Base-by-base conservation (phyloP, 2,329 filamentous ascomycete species). In the Trichoderma pleuroti region DNA sequence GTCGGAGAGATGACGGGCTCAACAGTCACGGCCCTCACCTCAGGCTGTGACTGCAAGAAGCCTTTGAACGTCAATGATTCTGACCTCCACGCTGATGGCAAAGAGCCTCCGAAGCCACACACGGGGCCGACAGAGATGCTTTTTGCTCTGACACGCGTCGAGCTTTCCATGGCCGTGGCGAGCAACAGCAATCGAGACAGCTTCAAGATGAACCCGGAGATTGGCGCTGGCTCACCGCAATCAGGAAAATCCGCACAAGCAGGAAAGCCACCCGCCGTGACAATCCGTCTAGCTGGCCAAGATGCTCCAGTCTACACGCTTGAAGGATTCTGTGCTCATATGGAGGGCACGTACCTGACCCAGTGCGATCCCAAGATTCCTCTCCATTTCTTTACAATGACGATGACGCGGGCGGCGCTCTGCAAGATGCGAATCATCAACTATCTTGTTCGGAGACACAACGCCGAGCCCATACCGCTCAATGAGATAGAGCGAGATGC, bases 1-100 rank as follows among this genome's bases (percentile, higher is more conserved):
- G 86, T 92, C 46, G 86, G 89, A 70, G 91, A 93, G 77, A 86
- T 93, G 78, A 86, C 88, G 4, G 86, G 87, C 62, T 87, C 85
- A 21, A 83, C 84, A 39, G 85, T 89, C 68, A 88, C 86, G 5
- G 86, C 86, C 0, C 81, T 89, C 30, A 86, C 86, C 1, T 85
- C 81, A 42, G 82, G 82, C 11, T 83, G 83, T 11, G 87, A 89
- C 75, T 88, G 86, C 78, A 85, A 83, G 72, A 79, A 88, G 36
- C 88, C 87, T 2, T 82, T 89, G 64, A 90, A 90, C 74, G 84
- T 90, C 74, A 89, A 89, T 76, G 88, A 90, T 74, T 84, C 86
- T 12, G 88, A 90, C 74, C 79, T 90, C 5, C 84, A 88, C 73
- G 75, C 85, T 5, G 82, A 89, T 65, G 86, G 87, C 73, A 89